A percentile compares a stretch with the other conserved stretches of the same genome.
phyloP scores from a whole-genome alignment of 2,329 filamentous ascomycete genomes.

The Penicillium italicum region DNA sequence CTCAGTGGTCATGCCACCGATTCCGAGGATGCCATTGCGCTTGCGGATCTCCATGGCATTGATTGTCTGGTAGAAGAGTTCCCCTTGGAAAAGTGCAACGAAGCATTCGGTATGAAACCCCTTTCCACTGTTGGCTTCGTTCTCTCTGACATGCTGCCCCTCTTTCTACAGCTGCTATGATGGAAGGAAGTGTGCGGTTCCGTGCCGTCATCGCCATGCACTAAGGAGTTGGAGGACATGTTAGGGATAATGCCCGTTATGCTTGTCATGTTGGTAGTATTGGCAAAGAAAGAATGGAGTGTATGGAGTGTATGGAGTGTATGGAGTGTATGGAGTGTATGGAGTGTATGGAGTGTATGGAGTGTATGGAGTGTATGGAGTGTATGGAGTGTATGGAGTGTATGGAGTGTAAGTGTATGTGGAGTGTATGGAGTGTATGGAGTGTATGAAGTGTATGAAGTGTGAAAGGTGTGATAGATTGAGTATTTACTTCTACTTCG shows the following conservation, averaged over 20 bases:
- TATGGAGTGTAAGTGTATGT: neutral
- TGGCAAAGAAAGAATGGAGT: neutral
- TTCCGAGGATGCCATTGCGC: conserved; percentile 49
- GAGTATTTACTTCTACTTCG: neutral
- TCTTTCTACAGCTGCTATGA: neutral
- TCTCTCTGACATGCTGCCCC: neutral
- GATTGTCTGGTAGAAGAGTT: conserved; percentile 55
- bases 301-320: too few species aligned
- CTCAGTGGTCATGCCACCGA: conserved; percentile 53
- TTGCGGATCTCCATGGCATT: conserved; percentile 46
- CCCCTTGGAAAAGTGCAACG: conserved; percentile 23
- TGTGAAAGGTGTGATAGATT: neutral
- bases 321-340: too few species aligned
- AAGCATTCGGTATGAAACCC: neutral
- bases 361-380: too few species aligned
- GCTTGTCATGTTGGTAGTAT: neutral
- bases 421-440: too few species aligned
- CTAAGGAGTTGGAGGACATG: neutral
- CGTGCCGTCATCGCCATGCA: neutral
- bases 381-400: neutral
- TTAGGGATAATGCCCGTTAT: neutral
- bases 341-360: neutral
- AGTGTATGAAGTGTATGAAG: too few species aligned
- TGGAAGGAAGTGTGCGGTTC: neutral
- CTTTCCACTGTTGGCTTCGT: neutral